Evolutionary conservation across 202 grass and related monocot genomes (phyloP).

Genomic region (Hordeum pubiflorum): DNA sequence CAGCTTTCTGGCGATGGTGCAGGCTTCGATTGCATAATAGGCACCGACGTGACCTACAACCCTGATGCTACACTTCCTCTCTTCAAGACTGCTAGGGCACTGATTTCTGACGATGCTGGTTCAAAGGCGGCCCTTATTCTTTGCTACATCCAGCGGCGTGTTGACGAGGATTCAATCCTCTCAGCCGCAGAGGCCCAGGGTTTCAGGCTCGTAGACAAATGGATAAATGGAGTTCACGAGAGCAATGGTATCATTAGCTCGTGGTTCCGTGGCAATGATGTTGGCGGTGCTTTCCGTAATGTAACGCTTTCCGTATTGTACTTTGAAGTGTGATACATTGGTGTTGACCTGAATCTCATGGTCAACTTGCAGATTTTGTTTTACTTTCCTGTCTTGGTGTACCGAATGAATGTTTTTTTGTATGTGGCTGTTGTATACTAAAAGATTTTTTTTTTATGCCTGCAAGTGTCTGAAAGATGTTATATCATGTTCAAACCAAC

Average conservation of each 20-base stretch:
- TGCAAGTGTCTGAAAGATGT: not conserved
- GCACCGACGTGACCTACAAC: conserved; percentile 82
- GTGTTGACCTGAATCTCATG: not conserved
- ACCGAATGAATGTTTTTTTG: not conserved
- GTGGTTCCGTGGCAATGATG: conserved; percentile 56
- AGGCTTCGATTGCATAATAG: conserved; percentile 82
- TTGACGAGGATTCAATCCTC: conserved; percentile 58
- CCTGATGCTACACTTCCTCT: conserved; percentile 67
- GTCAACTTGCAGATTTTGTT: not conserved
- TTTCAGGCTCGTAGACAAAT: conserved; percentile 73
- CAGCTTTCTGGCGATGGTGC: conserved; percentile 24
- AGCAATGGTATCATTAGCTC: conserved; percentile 62
- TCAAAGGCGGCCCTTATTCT: conserved; percentile 47
- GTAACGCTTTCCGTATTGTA: conserved; percentile 60
- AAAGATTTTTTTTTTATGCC: not conserved
- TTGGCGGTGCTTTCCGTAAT: conserved; percentile 34
- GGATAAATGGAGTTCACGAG: conserved; percentile 59
- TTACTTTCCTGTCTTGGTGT: not conserved
- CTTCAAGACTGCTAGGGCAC: conserved; percentile 64
- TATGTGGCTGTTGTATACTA: not conserved
- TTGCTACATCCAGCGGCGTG: conserved; percentile 78
- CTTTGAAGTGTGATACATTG: conserved; percentile 36
- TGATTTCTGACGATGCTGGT: conserved; percentile 40
- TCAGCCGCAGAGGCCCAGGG: conserved; percentile 30
- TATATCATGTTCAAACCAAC: not conserved